A percentile compares a stretch with the other conserved stretches of the same genome.
Evolutionary conservation across 441 rosid genomes (phyloP).

Genomic region (Biscutella auriculata): DNA sequence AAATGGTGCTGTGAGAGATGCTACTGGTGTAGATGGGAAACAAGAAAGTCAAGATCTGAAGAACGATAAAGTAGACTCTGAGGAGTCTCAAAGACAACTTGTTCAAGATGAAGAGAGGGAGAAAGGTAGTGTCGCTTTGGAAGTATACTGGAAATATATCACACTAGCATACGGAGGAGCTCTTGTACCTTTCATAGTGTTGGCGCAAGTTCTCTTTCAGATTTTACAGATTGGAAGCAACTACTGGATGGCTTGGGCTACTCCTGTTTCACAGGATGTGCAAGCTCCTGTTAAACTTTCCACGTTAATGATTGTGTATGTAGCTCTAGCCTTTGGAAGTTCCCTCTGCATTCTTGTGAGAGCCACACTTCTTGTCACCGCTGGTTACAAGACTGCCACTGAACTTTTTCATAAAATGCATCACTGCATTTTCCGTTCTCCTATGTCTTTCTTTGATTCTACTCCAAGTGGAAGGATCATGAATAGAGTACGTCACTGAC

Average conservation of each 20-base stretch:
- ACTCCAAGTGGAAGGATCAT: conserved; percentile 85
- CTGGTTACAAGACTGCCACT: conserved; percentile 86
- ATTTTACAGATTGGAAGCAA: conserved; percentile 75
- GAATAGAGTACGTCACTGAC: conserved; percentile 46
- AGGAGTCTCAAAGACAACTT: conserved; percentile 46
- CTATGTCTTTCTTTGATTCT: conserved; percentile 93
- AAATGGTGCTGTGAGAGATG: conserved; percentile 11
- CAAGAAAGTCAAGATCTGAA: conserved; percentile 30
- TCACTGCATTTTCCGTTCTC: conserved; percentile 67
- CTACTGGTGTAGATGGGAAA: conserved; percentile 11
- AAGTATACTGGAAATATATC: conserved; percentile 65
- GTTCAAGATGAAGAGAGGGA: conserved; percentile 92
- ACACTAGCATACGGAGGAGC: conserved; percentile 80
- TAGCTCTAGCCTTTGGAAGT: conserved; percentile 58
- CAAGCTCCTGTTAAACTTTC: conserved; percentile 39
- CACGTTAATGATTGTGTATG: conserved; percentile 51
- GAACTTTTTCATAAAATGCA: conserved; percentile 76
- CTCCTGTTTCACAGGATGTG: conserved; percentile 50
- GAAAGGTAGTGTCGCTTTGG: conserved; percentile 68
- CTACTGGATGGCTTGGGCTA: conserved; percentile 96
- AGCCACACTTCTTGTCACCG: conserved; percentile 47
- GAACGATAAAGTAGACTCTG: conserved; percentile 28
- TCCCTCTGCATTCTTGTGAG: conserved; percentile 57
- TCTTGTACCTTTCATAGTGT: conserved; percentile 58
- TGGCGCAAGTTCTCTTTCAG: conserved; percentile 56